Base-by-base conservation (phyloP, 805 yeast genomes). In the Candida loeiensis region DNA sequence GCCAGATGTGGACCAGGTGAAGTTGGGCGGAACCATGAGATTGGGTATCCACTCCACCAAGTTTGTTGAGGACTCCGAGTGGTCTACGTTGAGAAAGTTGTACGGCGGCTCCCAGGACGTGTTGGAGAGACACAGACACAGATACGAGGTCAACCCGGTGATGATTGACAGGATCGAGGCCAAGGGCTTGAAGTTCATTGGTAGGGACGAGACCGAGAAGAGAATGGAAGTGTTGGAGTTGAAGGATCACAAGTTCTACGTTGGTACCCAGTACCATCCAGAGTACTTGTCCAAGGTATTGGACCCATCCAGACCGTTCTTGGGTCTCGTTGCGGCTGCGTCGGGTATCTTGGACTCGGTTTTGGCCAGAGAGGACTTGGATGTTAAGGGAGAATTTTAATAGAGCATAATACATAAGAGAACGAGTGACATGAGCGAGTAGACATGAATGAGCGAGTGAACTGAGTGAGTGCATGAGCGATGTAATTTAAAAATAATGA, bases 1-100 rank as follows among this genome's bases (percentile, higher is more conserved):
- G 99, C 99, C 99, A 32, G 99, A 93, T 66, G 89, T 91, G 47
- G 95, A 89, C 66, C 91, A 89, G 71, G 81, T 85, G 53, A 88
- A 87, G 62, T 76, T 93, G 73, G 99, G 99, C 48, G 99, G 99
- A 51, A 91, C 98, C 37, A 93, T 93, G 99, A 83, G 99, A 73
- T 77, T 93, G 53, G 99, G 99, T 54, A 74, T 88, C 49, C 89
- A 96, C 66, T 80, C 90, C 50, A 89, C 98, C 28, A 77, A 75
- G 48, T 93, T 93, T 74, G 81, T 78, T 55, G 68, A 68, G 13
- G 79, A 73, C 47, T 66, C 85, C 35, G 82, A 82, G 47, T 71
- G 80, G 77, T 77, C 87, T 35, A 74, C 71, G 47, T 77, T 93
- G 55, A 80, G 85, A 64, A 76, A 79, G 65, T 72, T 91, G 40